Conservation (phyloP, 1,284 basidiomycete genomes). For the Trichosporon sp. region DNA sequence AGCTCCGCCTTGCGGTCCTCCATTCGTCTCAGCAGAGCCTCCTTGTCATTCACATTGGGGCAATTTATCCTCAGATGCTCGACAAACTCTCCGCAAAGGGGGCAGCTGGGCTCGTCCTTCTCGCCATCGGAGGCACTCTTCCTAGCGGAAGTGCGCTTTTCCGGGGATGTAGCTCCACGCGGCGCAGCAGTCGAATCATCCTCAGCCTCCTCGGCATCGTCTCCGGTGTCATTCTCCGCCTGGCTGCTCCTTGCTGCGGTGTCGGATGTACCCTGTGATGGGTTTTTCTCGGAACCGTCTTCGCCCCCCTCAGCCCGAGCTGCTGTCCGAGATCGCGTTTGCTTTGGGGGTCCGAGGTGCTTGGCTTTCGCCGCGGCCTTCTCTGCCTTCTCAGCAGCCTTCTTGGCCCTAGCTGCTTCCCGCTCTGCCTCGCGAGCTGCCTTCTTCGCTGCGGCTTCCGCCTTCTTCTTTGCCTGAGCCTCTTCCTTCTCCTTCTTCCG, state of each 20-base stretch:
- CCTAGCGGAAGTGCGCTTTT: no score
- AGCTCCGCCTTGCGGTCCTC: background rate
- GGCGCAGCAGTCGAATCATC: no score
- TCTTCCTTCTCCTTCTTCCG: background rate
- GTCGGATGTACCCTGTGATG: background rate
- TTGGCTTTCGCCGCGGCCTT: background rate
- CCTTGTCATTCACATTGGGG: background rate
- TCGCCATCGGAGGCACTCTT: no score
- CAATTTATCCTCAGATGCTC: background rate
- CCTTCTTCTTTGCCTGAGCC: background rate
- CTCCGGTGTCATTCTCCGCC: no score
- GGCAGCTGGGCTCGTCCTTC: no score
- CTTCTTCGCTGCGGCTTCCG: background rate
- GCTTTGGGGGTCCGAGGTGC: background rate
- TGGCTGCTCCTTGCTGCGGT: no score
- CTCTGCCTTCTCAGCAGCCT: background rate
- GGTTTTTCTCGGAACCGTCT: background rate
- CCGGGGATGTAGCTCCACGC: no score
- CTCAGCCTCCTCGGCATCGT: no score
- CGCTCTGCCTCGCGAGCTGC: background rate
- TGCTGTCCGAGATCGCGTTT: background rate
- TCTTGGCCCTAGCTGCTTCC: background rate
- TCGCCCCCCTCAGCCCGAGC: background rate
- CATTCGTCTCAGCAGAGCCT: background rate
- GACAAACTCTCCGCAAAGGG: background rate